Conservation (phyloP, 805 yeast genomes). For the Blastobotrys attinorum region DNA sequence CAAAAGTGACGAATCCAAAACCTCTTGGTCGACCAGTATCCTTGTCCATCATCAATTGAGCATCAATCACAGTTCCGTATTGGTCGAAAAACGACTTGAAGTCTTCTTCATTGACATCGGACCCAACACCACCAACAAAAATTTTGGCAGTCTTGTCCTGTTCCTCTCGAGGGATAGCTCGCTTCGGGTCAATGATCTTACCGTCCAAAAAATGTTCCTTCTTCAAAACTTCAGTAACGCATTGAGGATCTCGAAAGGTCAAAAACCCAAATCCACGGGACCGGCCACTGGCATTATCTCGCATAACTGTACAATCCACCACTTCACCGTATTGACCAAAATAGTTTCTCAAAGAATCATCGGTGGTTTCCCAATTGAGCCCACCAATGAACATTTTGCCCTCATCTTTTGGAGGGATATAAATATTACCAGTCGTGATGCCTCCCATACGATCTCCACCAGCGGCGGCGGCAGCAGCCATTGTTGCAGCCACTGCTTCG, state of each 20-base stretch:
- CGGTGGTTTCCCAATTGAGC: conserved; percentile 95
- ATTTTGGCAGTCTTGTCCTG: conserved; percentile 96
- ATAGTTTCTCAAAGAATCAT: conserved; percentile 73
- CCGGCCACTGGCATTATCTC: conserved; percentile 77
- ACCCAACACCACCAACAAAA: conserved; percentile 94
- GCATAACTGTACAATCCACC: conserved; percentile 83
- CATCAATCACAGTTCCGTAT: conserved; percentile 88
- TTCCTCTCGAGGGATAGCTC: conserved; percentile 96
- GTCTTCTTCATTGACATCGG: conserved; percentile 86
- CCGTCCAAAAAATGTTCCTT: conserved; percentile 90
- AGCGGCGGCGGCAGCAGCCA: background rate
- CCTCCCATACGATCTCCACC: conserved; percentile 10
- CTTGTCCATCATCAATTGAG: conserved; percentile 94
- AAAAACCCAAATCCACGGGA: conserved; percentile 94
- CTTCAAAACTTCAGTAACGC: conserved; percentile 80
- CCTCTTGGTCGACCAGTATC: conserved; percentile 97
- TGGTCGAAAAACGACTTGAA: conserved; percentile 79
- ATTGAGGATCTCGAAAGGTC: conserved; percentile 70
- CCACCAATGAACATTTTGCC: conserved; percentile 97
- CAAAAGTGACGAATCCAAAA: conserved; percentile 93
- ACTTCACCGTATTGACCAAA: conserved; percentile 87
- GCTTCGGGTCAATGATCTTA: conserved; percentile 91
- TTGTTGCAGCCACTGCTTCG: no score
- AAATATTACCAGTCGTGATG: conserved; percentile 36
- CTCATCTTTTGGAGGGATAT: conserved; percentile 51